Base-by-base conservation (phyloP, 2,329 filamentous ascomycete species). In the Escovopsis sp. region DNA sequence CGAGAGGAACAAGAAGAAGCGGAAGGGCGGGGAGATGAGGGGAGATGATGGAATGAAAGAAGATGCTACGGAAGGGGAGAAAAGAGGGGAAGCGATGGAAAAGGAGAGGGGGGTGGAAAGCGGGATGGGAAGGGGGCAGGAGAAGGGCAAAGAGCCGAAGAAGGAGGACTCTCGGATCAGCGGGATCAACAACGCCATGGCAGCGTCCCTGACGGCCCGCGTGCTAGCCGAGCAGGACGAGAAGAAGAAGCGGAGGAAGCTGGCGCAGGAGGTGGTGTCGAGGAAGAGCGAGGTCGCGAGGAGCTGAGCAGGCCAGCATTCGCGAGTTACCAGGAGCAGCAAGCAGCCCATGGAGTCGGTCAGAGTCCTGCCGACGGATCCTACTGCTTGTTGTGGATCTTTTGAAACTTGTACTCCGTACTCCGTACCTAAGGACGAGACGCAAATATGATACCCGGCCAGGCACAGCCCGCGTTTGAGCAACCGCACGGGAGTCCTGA, bases 201-300 rank as follows among this genome's bases (percentile, higher is more conserved):
- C 90, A 0, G 87, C 88, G 0, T 80, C 76, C 4, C 60, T 98
- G 30, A 93, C 88, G 0, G 82, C 81, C 1, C 86, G 78, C 46
- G 87, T 98, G 0, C 55, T 96, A 18, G 79, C 80, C 17, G 88
- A 96, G 49, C 84, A 94, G 53, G 81, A 88, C 34, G 76, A 80
- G 48, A 68, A 72, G 37, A 86, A 85, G 44, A 94, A 88, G 60
- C 65, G 78, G 45, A 67, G 82, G 41, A 93, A 82, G 50, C 48
- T 85, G 45, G 75, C 50, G 10, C 39, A 40, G n/a, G 42, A 34
- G 19, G 35, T 21, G 12, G 26, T 34, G 9, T 37, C 38, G 29
- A 33, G 38, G 16, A 36, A 33, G 6, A 35, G 31, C 27, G 37
- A 36, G 33, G 33, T 35, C 26, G 27, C 38, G 15, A 39, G 25